Percentiles rank a stretch among this genome's conserved stretches.
phyloP scores from a whole-genome alignment of 352 stramenopile genomes.

The Phytophthora syringae region DNA sequence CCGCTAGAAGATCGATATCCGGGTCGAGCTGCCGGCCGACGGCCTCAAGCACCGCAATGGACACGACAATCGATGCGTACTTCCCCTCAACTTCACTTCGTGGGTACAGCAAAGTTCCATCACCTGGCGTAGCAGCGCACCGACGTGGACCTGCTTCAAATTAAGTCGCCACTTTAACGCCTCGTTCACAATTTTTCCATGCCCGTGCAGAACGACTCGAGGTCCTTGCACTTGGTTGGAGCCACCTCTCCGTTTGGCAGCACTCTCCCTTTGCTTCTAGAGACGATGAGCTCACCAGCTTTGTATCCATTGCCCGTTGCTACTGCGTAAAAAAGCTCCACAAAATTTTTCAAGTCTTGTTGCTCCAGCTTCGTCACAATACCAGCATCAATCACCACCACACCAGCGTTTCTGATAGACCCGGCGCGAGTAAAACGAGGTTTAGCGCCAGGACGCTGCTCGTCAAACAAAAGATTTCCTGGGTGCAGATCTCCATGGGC shows the following conservation, averaged over 20 bases:
- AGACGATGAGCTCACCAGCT: constrained; percentile 79
- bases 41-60: constrained; percentile 94
- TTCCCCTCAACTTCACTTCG: constrained; percentile 94
- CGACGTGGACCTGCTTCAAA: constrained; percentile 81
- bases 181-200: constrained; percentile 81
- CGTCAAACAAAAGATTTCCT: constrained; percentile 42
- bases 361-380: constrained; percentile 86
- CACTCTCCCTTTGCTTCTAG: constrained; percentile 54
- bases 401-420: constrained; percentile 39
- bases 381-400: constrained; percentile 85
- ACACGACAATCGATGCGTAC: constrained; percentile 95
- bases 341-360: constrained; percentile 83
- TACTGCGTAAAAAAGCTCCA: constrained; percentile 88
- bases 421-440: constrained; percentile 25
- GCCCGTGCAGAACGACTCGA: constrained; percentile 73
- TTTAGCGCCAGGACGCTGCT: constrained; percentile 18
- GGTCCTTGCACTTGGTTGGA: constrained; percentile 63
- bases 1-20: constrained; percentile 88
- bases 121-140: constrained; percentile 71
- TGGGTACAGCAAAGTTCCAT: constrained; percentile 93
- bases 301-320: constrained; percentile 83
- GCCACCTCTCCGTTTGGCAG: constrained; percentile 32
- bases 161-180: constrained; percentile 66
- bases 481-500: constrained; percentile 93
- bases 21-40: constrained; percentile 91